Percentiles rank a stretch among this genome's conserved stretches.
These are phyloP conservation scores for Lathyrus aphaca DNA, from an alignment of 306 rosid species.

Conservation along the genomic window DNA sequence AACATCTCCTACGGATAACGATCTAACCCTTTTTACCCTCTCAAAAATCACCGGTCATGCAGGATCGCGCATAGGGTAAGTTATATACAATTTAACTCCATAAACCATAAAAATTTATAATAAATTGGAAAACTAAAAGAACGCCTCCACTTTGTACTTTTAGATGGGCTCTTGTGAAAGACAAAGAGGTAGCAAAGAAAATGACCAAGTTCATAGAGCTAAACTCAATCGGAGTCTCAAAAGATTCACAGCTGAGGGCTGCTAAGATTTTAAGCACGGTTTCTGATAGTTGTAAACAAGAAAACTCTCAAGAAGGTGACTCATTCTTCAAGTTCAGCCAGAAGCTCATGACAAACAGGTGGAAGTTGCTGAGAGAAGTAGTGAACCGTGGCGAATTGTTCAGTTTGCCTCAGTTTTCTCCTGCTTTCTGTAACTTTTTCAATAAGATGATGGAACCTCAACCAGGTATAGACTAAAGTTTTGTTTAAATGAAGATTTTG, in stretches of 20 bases:
- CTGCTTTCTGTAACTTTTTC: slow-evolving; percentile 67
- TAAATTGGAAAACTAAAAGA: background rate
- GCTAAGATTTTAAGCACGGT: slow-evolving; percentile 71
- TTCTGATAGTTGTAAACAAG: slow-evolving; percentile 55
- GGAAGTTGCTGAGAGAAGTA: slow-evolving; percentile 61
- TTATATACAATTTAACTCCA: background rate
- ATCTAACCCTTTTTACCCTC: slow-evolving; percentile 70
- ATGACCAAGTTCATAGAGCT: slow-evolving; percentile 90
- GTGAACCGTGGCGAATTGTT: slow-evolving; percentile 55
- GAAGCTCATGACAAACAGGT: slow-evolving; percentile 64
- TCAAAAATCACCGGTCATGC: slow-evolving; percentile 91
- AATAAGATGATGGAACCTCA: slow-evolving; percentile 56
- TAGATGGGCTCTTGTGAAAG: slow-evolving; percentile 94
- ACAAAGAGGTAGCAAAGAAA: slow-evolving; percentile 66
- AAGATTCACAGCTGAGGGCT: slow-evolving; percentile 89
- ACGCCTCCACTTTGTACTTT: background rate
- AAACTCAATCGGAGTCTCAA: slow-evolving; percentile 87
- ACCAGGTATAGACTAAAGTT: slow-evolving; percentile 56
- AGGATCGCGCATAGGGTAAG: slow-evolving; percentile 87
- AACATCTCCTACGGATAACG: slow-evolving; percentile 64
- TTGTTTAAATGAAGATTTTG: background rate
- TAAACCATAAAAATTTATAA: too few species aligned
- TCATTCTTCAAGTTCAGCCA: slow-evolving; percentile 67
- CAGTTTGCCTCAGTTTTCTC: slow-evolving; percentile 65
- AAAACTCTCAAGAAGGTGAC: slow-evolving; percentile 37